Percentiles rank a stretch among this genome's conserved stretches.
Conservation (phyloP, 306 rosid genomes). For the Lablab purpureus region DNA sequence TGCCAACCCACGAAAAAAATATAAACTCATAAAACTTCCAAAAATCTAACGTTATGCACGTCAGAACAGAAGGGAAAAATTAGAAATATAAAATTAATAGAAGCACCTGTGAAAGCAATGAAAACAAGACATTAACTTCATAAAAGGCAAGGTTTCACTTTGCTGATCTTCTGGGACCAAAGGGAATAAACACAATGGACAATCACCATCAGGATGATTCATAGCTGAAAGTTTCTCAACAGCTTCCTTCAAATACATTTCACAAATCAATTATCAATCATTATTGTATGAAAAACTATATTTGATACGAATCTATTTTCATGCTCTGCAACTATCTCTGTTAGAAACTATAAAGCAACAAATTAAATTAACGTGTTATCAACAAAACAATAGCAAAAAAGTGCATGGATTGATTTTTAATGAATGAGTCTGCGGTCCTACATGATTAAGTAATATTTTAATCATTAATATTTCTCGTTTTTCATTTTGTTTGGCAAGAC, state of each 20-base stretch:
- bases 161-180: conserved; percentile 66
- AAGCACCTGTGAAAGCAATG: conserved; percentile 86
- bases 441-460: conserved; percentile 4
- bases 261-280: conserved; percentile 39
- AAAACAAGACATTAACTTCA: conserved; percentile 93
- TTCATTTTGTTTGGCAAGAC: background rate
- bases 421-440: conserved; percentile 19
- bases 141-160: conserved; percentile 62
- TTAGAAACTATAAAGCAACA: conserved; percentile 15
- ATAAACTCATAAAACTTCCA: conserved; percentile 28
- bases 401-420: background rate
- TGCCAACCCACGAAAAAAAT: conserved; percentile 16
- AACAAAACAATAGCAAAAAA: background rate
- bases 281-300: conserved; percentile 11
- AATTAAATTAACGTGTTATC: background rate
- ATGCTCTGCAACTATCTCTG: background rate
- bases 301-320: conserved; percentile 5
- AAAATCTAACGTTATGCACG: conserved; percentile 13
- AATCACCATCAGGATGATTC: conserved; percentile 94
- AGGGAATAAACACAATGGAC: conserved; percentile 82
- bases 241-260: conserved; percentile 70
- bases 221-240: conserved; percentile 77
- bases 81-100: background rate
- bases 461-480: conserved; percentile 8
- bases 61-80: background rate